Conservation (phyloP, 2,329 filamentous ascomycete genomes). For the Scleromitrula shiraiana region DNA sequence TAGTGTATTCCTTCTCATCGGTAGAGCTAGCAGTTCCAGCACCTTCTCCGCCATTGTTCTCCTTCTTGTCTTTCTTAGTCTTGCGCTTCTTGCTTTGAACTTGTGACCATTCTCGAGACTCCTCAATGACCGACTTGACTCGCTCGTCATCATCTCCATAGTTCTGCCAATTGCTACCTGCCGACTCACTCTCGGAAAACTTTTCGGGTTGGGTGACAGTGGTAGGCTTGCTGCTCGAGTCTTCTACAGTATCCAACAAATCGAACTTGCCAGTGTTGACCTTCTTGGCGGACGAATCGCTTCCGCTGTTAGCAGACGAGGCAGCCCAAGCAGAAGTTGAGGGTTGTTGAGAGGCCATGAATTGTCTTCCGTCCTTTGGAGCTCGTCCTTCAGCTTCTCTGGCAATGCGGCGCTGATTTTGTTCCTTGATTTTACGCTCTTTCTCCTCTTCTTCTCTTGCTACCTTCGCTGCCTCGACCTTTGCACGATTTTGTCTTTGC, state of each 20-base stretch:
- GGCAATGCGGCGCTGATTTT: slow-evolving; percentile 76
- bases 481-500: slow-evolving; percentile 85
- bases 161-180: slow-evolving; percentile 15
- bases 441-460: slow-evolving; percentile 71
- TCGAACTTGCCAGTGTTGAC: slow-evolving; percentile 34
- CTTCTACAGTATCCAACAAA: slow-evolving; percentile 49
- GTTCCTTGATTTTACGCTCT: slow-evolving; percentile 65
- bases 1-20: slow-evolving; percentile 17
- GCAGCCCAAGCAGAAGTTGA: slow-evolving; percentile 39
- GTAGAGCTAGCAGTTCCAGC: slow-evolving; percentile 11
- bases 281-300: slow-evolving; percentile 25
- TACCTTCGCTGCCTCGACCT: slow-evolving; percentile 72
- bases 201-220: slow-evolving; percentile 20
- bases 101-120: slow-evolving; percentile 50
- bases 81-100: slow-evolving; percentile 37
- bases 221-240: slow-evolving; percentile 31
- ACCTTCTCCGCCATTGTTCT: slow-evolving; percentile 18
- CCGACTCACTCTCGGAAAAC: slow-evolving; percentile 18
- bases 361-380: slow-evolving; percentile 69
- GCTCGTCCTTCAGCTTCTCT: slow-evolving; percentile 75
- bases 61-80: slow-evolving; percentile 17
- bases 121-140: slow-evolving; percentile 45
- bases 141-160: slow-evolving; percentile 52
- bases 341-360: slow-evolving; percentile 39
- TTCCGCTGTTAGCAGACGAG: slow-evolving; percentile 16